Evolutionary conservation across 2,329 filamentous ascomycete genomes (phyloP), one percentile per base, ranked within the genome.

Genomic region (Sporothrix humicola): DNA sequence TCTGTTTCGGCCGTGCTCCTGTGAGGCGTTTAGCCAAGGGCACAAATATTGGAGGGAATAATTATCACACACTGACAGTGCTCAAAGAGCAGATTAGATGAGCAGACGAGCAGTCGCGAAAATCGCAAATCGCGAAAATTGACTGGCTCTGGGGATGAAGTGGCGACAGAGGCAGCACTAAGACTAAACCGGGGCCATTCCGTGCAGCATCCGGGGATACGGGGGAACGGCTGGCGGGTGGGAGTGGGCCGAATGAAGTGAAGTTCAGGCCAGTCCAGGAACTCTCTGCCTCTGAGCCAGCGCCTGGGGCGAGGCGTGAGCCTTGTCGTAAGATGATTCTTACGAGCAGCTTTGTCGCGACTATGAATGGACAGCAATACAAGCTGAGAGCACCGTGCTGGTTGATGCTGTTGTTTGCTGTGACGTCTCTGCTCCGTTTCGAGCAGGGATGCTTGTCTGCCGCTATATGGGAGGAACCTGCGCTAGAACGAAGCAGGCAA

Each of bases 121-220:
- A 20, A 63, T 12, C 20, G 37, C 23, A 26, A 23, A 44, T 63
- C 59, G 44, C 31, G n/a, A 12, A 44, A 23, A 65, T 13, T 3
- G 17, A 63, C n/a, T n/a, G 44, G 26, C 37, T 20, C n/a, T 23
- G 23, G 59, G 8, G 2, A n/a, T 26, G 3, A 65, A 46, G 54
- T 61, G 69, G 58, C 70, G 31, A 56, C 48, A 15, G 72, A 48
- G 56, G 42, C 56, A 26, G 56, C 68, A 70, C 70, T 65, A 70
- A 72, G 73, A 68, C 69, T 31, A 63, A 68, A 69, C 73, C 52
- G 61, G 59, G 54, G 59, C 44, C 48, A 63, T 56, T 20, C 54
- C 70, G 65, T 66, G 58, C 56, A 72, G 48, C 70, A 52, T 74
- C 73, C 73, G 73, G 70, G 73, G 70, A 70, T 70, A 74, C 73